These are phyloP conservation scores for Paramecium biaurelia DNA, from an alignment of 73 alveolate species.

Conservation along the genomic window DNA sequence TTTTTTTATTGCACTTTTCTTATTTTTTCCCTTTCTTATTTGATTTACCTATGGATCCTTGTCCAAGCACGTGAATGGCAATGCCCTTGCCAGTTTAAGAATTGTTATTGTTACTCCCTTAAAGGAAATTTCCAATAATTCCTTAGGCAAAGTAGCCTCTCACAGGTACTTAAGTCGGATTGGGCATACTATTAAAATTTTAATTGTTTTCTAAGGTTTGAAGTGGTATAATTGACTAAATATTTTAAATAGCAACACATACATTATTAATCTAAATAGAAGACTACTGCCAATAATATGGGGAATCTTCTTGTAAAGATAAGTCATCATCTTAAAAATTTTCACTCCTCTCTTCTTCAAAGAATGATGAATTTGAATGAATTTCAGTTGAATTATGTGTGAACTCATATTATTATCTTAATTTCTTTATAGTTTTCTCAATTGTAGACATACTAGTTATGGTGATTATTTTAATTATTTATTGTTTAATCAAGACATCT, in stretches of 20 bases:
- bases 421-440: not conserved
- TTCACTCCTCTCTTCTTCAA: not conserved
- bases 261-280: not conserved
- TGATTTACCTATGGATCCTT: slow-evolving; percentile 36
- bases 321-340: not conserved
- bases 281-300: not conserved
- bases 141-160: not conserved
- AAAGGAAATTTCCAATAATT: not conserved
- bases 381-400: slow-evolving; percentile 30
- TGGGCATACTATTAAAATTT: not conserved
- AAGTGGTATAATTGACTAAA: not conserved
- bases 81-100: slow-evolving; percentile 41
- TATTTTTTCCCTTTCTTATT: not conserved
- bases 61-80: slow-evolving; percentile 51
- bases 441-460: not conserved
- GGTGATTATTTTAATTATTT: not conserved
- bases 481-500: not conserved
- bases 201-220: not conserved
- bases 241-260: not conserved
- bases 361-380: not conserved
- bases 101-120: not conserved
- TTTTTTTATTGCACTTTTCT: not conserved
- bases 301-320: not conserved
- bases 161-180: not conserved
- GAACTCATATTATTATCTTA: not conserved